Base-by-base conservation (phyloP, 352 stramenopile genomes). In the Aphanomyces invadans region DNA sequence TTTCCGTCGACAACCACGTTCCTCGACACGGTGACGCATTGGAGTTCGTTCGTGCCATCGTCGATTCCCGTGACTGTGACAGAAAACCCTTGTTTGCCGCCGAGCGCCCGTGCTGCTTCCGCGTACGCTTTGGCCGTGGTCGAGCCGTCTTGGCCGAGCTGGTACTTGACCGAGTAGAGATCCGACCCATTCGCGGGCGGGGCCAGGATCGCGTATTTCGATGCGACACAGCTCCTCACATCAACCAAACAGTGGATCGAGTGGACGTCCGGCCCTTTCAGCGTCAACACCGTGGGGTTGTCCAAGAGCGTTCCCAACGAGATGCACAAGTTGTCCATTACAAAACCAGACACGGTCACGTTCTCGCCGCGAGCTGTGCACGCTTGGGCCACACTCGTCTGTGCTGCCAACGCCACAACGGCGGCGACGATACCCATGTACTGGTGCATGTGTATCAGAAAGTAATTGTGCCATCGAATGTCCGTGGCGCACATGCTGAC, bases 251-350 rank as follows among this genome's bases (percentile, higher is more conserved):
- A 79, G 51, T 79, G 71, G 17, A 76, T 62, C 12, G 64, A 69
- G 63, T 79, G 73, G 23, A 46, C 21, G 31, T 75, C 59, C 17
- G 71, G 71, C 46, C 53, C n/a, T 39, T 53, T 42, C 5, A 77
- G 53, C 11, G 69, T 77, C 19, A 31, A 4, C 15, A 70, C 53
- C 2, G 19, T 26, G n/a, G 64, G 60, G 53, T 72, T 73, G 55
- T 75, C 71, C 3, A 75, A 25, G 5, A 79, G 51, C 2, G 62
- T 71, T 25, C 44, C 65, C 5, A 60, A 21, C 11, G 71, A 28
- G 39, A 79, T 79, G 57, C 73, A 77, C 60, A 66, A 76, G 11
- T 45, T 51, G 55, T 79, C 74, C 74, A 79, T 76, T 28, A 79
- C 55, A 52, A 68, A 76, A 2, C 71, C 73, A 46, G 55, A 63